Percentiles rank a stretch among this genome's conserved stretches.
Conservation (phyloP, 2,329 filamentous ascomycete species). For the Clarireedia hainanense region DNA sequence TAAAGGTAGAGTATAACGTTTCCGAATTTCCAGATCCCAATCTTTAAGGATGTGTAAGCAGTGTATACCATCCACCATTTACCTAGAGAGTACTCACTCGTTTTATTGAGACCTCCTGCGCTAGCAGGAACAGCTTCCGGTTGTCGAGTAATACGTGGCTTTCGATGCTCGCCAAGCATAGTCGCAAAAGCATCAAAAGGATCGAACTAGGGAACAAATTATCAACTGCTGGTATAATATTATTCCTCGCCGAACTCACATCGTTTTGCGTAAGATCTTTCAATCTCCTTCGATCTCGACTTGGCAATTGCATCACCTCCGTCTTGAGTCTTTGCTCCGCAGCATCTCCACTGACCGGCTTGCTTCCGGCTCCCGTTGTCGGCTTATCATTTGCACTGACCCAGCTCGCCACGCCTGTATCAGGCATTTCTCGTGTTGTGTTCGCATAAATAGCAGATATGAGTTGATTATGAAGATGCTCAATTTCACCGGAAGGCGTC, state of each 20-base stretch:
- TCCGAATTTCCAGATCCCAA: slow-evolving; percentile 59
- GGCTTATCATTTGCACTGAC: slow-evolving; percentile 66
- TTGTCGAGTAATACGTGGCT: slow-evolving; percentile 33
- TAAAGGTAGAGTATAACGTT: slow-evolving; percentile 55
- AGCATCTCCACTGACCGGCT: slow-evolving; percentile 57
- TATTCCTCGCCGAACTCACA: slow-evolving; percentile 33
- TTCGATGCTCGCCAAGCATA: slow-evolving; percentile 29
- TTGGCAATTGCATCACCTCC: slow-evolving; percentile 64
- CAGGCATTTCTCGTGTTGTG: slow-evolving; percentile 61
- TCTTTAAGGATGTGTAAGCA: slow-evolving; percentile 34
- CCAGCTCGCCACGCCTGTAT: slow-evolving; percentile 60
- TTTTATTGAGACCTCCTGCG: slow-evolving; percentile 67
- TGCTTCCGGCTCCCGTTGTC: slow-evolving; percentile 45
- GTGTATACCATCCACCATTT: background rate
- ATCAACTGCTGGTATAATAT: background rate
- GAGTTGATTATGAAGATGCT: slow-evolving; percentile 61
- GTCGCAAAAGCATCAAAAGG: slow-evolving; percentile 26
- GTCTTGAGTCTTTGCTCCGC: slow-evolving; percentile 58
- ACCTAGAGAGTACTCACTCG: slow-evolving; percentile 53
- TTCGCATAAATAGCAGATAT: slow-evolving; percentile 60
- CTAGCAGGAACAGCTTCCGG: slow-evolving; percentile 58
- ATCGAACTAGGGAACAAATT: slow-evolving; percentile 22
- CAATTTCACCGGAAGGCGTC: slow-evolving; percentile 44
- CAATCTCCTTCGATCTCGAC: slow-evolving; percentile 55
- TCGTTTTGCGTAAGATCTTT: slow-evolving; percentile 58